phyloP scores from a whole-genome alignment of 1,284 basidiomycete genomes.

The Fistulinella cinereoalba region DNA sequence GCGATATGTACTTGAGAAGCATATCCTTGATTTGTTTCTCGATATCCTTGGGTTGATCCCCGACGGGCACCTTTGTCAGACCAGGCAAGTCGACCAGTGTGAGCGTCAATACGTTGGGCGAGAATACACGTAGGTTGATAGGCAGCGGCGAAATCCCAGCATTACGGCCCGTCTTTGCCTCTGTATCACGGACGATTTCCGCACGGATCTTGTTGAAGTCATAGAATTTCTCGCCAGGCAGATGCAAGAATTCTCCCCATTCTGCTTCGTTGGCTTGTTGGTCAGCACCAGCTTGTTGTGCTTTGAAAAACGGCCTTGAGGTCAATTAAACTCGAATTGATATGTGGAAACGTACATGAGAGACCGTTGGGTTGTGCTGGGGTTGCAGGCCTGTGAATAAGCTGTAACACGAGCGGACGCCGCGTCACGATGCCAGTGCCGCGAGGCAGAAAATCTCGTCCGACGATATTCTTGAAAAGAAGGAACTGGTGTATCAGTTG shows the following conservation, averaged over 20 bases:
- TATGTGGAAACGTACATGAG: slow-evolving; percentile 31
- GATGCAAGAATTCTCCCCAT: slow-evolving; percentile 98
- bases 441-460: slow-evolving; percentile 94
- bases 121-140: slow-evolving; percentile 96
- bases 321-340: slow-evolving; percentile 2
- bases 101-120: slow-evolving; percentile 93
- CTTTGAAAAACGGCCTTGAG: slow-evolving; percentile 25
- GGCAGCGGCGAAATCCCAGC: slow-evolving; percentile 94
- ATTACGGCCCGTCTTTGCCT: slow-evolving; percentile 97
- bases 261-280: slow-evolving; percentile 84
- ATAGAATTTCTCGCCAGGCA: slow-evolving; percentile 95
- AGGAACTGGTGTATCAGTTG: slow-evolving; percentile 1
- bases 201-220: slow-evolving; percentile 97
- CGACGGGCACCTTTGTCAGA: slow-evolving; percentile 94
- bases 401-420: slow-evolving; percentile 91
- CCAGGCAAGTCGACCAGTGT: slow-evolving; percentile 97
- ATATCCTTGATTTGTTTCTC: slow-evolving; percentile 98
- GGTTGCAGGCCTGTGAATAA: slow-evolving; percentile 78
- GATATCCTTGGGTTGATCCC: slow-evolving; percentile 96
- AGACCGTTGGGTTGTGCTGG: slow-evolving; percentile 48
- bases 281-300: slow-evolving; percentile 51
- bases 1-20: slow-evolving; percentile 94
- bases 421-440: slow-evolving; percentile 98
- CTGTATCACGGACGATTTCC: slow-evolving; percentile 95
- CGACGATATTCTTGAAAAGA: slow-evolving; percentile 83